Percentiles rank a stretch among this genome's conserved stretches.
phyloP scores from a whole-genome alignment of 1,284 basidiomycete genomes.

The Phellinidium pouzarii region DNA sequence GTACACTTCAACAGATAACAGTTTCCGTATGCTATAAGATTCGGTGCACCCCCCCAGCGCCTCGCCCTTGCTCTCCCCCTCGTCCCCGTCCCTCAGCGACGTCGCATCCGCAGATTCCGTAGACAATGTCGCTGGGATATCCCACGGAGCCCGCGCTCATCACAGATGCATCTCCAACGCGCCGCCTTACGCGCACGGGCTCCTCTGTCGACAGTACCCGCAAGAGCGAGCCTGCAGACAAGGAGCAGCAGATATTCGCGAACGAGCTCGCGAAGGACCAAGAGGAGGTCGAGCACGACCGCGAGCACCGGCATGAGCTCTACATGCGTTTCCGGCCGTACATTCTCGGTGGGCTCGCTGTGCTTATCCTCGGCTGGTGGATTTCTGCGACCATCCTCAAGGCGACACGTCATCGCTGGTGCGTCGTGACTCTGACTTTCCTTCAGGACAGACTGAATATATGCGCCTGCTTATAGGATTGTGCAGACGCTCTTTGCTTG shows the following conservation, averaged over 20 bases:
- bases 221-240: slow-evolving; percentile 16
- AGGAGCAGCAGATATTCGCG: slow-evolving; percentile 22
- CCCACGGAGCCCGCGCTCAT: neutral
- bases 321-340: slow-evolving; percentile 32
- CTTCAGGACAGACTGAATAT: slow-evolving; percentile 14
- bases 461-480: slow-evolving; percentile 41
- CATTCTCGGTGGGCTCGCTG: slow-evolving; percentile 46
- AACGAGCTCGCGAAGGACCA: slow-evolving; percentile 19
- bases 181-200: neutral
- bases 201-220: slow-evolving; percentile 7
- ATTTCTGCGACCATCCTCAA: slow-evolving; percentile 60
- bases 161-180: slow-evolving; percentile 1
- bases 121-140: neutral
- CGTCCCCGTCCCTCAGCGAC: neutral
- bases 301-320: slow-evolving; percentile 18
- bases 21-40: neutral
- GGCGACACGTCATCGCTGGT: slow-evolving; percentile 71
- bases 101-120: neutral
- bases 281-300: slow-evolving; percentile 26
- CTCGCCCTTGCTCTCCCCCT: neutral
- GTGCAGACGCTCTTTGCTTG: slow-evolving; percentile 76
- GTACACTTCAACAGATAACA: neutral
- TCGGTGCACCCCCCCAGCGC: neutral
- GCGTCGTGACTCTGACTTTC: slow-evolving; percentile 22
- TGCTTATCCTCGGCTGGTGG: slow-evolving; percentile 75